phyloP scores from a whole-genome alignment of 345 rosid genomes.

The Psidium friedrichsthalianum region DNA sequence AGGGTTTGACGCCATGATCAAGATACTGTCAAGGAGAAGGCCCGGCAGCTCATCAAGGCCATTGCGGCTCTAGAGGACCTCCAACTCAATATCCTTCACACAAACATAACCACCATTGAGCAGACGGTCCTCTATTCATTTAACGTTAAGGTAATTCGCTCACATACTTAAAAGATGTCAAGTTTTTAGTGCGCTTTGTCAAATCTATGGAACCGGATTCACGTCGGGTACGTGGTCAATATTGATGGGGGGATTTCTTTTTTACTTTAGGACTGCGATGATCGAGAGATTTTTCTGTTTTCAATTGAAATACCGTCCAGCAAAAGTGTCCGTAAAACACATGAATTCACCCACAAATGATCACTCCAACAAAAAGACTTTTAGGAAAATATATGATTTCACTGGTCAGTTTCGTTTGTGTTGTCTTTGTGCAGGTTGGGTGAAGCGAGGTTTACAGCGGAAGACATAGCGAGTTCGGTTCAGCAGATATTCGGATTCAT shows the following conservation, averaged over 20 bases:
- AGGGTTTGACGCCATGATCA: slow-evolving; percentile 91
- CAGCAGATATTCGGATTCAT: slow-evolving; percentile 85
- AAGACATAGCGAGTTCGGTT: slow-evolving; percentile 79
- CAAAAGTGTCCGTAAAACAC: neutral
- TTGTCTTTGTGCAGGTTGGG: slow-evolving; percentile 34
- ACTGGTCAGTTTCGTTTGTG: neutral
- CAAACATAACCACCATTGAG: slow-evolving; percentile 91
- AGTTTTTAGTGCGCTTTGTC: neutral
- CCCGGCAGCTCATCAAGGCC: slow-evolving; percentile 63
- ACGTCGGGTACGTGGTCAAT: neutral
- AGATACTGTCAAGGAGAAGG: slow-evolving; percentile 87
- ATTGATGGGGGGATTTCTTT: neutral
- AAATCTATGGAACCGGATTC: neutral
- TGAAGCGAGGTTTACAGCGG: slow-evolving; percentile 67
- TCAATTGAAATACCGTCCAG: neutral
- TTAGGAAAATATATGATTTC: neutral
- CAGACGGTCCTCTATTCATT: slow-evolving; percentile 94
- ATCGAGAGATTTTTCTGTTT: neutral
- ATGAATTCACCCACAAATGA: neutral
- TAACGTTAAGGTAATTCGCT: slow-evolving; percentile 60
- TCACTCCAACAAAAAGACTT: neutral
- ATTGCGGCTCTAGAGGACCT: slow-evolving; percentile 94
- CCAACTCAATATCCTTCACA: slow-evolving; percentile 79
- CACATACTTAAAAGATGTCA: neutral
- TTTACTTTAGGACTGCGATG: neutral